These are phyloP conservation scores for Cordyceps militaris DNA, from an alignment of 2,329 filamentous ascomycete genomes.

Conservation along the genomic window DNA sequence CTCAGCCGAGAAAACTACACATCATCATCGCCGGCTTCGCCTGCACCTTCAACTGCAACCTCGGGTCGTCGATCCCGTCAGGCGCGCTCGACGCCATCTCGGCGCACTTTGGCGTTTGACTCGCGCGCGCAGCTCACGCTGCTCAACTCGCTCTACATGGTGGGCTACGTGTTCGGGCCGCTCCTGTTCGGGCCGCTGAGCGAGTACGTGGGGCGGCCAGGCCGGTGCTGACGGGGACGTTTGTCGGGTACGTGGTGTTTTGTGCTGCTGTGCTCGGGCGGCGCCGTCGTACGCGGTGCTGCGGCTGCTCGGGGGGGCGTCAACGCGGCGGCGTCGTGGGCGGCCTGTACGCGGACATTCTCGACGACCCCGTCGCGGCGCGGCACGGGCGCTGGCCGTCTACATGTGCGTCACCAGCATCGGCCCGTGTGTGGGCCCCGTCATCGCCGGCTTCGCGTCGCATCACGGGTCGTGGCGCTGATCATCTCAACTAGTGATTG, in stretches of 20 bases:
- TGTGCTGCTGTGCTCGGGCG: slow-evolving; percentile 29
- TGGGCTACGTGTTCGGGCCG: slow-evolving; percentile 28
- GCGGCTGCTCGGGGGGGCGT: slow-evolving; percentile 32
- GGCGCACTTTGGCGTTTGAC: slow-evolving; percentile 22
- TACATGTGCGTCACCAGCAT: slow-evolving; percentile 30
- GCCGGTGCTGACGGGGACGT: slow-evolving; percentile 27
- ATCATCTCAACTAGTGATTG: slow-evolving; percentile 38
- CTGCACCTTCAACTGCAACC: slow-evolving; percentile 31
- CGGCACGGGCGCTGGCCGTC: slow-evolving; percentile 26
- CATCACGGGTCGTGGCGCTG: slow-evolving; percentile 43
- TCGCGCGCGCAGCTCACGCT: slow-evolving; percentile 23
- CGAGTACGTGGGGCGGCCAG: slow-evolving; percentile 28
- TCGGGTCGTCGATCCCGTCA: slow-evolving; percentile 30
- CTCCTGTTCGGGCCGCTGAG: slow-evolving; percentile 29
- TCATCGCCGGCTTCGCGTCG: slow-evolving; percentile 44
- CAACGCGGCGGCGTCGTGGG: slow-evolving; percentile 28
- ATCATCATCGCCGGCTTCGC: slow-evolving; percentile 29
- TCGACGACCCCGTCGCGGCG: slow-evolving; percentile 26
- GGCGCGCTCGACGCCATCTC: slow-evolving; percentile 30
- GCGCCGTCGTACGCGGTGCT: slow-evolving; percentile 36
- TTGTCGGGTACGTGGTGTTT: slow-evolving; percentile 28
- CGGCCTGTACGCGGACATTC: slow-evolving; percentile 27
- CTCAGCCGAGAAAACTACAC: slow-evolving; percentile 25
- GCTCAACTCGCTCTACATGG: slow-evolving; percentile 31
- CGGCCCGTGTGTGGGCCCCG: slow-evolving; percentile 39